phyloP scores from a whole-genome alignment of 1,139 yeast genomes.

The Arxiozyma slooffiae region DNA sequence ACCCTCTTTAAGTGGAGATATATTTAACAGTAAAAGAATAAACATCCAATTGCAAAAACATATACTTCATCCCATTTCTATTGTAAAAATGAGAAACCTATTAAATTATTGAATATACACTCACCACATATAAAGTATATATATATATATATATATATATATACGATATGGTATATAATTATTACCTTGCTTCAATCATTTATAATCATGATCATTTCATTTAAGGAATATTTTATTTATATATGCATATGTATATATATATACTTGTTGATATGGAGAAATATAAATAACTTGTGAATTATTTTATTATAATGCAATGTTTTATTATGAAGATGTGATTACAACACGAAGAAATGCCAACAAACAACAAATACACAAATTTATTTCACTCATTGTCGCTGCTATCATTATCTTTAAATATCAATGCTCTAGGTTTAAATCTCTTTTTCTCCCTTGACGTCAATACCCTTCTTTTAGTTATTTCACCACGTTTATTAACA shows the following conservation, averaged over 20 bases:
- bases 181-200: not conserved
- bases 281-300: not conserved
- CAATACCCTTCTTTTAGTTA: conserved; percentile 11
- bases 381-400: not conserved
- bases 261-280: not conserved
- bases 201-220: too few species aligned
- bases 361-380: not conserved
- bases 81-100: too few species aligned
- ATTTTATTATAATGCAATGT: not conserved
- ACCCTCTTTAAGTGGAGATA: too few species aligned
- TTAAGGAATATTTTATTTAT: not conserved
- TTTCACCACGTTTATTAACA: conserved; percentile 18
- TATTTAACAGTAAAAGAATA: too few species aligned
- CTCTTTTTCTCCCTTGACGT: conserved; percentile 13
- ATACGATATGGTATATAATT: not conserved
- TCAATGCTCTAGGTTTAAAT: conserved; percentile 17
- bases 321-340: not conserved
- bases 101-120: too few species aligned
- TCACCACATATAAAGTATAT: too few species aligned
- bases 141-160: too few species aligned
- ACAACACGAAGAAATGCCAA: not conserved
- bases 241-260: not conserved
- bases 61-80: too few species aligned
- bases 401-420: conserved; percentile 1
- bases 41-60: too few species aligned